Percentiles rank a stretch among this genome's conserved stretches.
phyloP scores from a whole-genome alignment of 2,329 filamentous ascomycete species.

The Fusarium nematophilum region DNA sequence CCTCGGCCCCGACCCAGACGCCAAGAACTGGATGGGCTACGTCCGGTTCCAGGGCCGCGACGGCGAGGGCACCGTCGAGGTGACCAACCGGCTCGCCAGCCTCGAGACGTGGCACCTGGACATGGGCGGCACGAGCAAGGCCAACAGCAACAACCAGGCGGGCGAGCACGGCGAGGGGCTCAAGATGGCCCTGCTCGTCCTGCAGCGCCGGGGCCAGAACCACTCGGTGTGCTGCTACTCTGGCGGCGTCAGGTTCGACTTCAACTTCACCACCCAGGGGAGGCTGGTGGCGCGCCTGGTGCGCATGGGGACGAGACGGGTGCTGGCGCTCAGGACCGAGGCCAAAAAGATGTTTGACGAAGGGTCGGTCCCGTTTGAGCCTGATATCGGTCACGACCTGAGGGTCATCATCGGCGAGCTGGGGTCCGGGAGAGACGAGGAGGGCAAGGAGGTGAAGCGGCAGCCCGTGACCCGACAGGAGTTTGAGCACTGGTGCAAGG shows the following conservation, averaged over 20 bases:
- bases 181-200: conserved; percentile 46
- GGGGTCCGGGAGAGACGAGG: not conserved
- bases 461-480: conserved; percentile 2
- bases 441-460: not conserved
- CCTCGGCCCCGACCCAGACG: not conserved
- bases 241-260: conserved; percentile 44
- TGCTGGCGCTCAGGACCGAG: not conserved
- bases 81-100: conserved; percentile 44
- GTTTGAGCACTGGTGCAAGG: conserved; percentile 17
- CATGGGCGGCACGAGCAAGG: conserved; percentile 44
- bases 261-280: conserved; percentile 43
- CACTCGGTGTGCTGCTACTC: conserved; percentile 42
- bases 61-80: conserved; percentile 43
- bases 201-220: conserved; percentile 43
- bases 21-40: conserved; percentile 43
- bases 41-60: conserved; percentile 42
- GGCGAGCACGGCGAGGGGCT: conserved; percentile 48
- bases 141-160: conserved; percentile 31
- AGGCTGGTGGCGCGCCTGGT: conserved; percentile 30
- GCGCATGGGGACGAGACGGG: conserved; percentile 7
- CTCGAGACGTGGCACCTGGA: conserved; percentile 47
- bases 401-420: conserved; percentile 14
- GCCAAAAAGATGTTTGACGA: too few relatives aligned
- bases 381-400: conserved; percentile 1
- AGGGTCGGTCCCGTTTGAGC: not conserved